Evolutionary conservation across 306 rosid species (phyloP), one percentile per base, ranked within the genome.

Genomic region (Canavalia gladiata): DNA sequence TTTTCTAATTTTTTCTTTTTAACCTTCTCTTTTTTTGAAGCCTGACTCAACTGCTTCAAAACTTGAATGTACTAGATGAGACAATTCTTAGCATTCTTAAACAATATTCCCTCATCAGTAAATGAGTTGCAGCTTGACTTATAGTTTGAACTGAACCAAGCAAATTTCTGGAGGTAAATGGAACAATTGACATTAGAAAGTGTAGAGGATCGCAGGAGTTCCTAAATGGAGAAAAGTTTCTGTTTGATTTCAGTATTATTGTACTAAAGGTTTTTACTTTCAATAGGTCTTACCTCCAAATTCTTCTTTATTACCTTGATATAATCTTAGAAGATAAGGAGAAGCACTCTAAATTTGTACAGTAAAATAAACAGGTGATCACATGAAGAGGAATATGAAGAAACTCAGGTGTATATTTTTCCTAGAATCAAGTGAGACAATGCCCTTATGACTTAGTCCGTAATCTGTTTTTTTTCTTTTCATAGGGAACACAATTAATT

Each of bases 71-170:
- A 63, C 31, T 33, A 56, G 41, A 68, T 58, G 31, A 57, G 42
- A 58, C 41, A 79, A 58, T 18, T 75, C 51, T 78, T 43, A 0
- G 57, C 74, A 18, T 65, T 62, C 76, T 30, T 62, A 54, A 58
- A 9, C 74, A 74, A 72, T 52, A 46, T 54, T 18, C 30, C 33
- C 54, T 33, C 29, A 30, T 54, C 74, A 37, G 47, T 58, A 68
- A 75, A 75, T 3, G 6, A 34, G 3, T 58, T 2, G 57, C 33
- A 57, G 49, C 35, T 29, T 68, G 39, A 68, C 72, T 66, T 56
- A 37, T 56, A 8, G 29, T 47, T 68, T 55, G 12, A 67, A 59
- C 37, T 6, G 63, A 49, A 35, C 9, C 64, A 67, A 67, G 37
- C 13, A 75, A 31, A 47, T 56, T 43, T 33, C 56, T 35, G 28